These are phyloP conservation scores for Tagetes erecta DNA, from an alignment of 129 eudicot species.

Conservation along the genomic window DNA sequence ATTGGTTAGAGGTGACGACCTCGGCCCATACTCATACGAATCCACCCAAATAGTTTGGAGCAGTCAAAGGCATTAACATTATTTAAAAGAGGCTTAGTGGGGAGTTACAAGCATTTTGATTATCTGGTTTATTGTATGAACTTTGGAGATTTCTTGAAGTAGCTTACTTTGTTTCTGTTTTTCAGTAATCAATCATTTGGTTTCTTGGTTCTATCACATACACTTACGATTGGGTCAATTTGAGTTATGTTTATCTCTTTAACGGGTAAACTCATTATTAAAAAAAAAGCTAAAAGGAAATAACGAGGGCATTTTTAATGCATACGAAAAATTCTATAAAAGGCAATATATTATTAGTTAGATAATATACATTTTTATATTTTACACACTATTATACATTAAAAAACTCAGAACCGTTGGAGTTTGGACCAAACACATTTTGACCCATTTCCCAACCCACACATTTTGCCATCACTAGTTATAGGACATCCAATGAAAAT, in stretches of 20 bases:
- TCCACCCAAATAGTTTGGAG: too few relatives aligned
- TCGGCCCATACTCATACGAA: background rate
- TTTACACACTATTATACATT: background rate
- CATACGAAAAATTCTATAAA: background rate
- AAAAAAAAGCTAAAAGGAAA: background rate
- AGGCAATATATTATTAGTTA: background rate
- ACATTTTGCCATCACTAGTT: background rate
- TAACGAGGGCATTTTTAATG: background rate
- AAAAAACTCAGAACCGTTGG: background rate
- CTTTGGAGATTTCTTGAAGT: too few relatives aligned
- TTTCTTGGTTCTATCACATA: background rate
- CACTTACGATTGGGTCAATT: background rate
- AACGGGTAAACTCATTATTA: background rate
- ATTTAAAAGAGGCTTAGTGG: too few relatives aligned
- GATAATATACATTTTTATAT: background rate
- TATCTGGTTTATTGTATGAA: too few relatives aligned
- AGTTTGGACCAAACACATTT: background rate
- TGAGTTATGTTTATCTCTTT: background rate
- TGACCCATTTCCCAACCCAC: background rate
- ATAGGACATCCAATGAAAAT: background rate
- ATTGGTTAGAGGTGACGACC: background rate
- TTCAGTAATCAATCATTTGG: too few relatives aligned
- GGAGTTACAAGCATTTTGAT: too few relatives aligned
- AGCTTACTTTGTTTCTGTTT: too few relatives aligned
- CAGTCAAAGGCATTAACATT: too few relatives aligned